phyloP scores from a whole-genome alignment of 148 eudicot species.

The Chenopodium berlandieri region DNA sequence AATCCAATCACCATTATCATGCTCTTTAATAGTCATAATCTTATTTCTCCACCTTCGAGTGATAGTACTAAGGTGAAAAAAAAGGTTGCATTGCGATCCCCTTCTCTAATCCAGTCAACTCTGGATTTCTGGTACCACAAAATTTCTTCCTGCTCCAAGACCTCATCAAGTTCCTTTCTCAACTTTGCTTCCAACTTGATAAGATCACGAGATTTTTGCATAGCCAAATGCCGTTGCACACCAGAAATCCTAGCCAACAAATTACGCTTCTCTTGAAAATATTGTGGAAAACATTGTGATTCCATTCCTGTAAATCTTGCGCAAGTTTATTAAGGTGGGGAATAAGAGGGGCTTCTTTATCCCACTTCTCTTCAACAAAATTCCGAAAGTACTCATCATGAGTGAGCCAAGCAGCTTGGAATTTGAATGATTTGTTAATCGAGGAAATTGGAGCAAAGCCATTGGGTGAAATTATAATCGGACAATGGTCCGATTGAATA shows the following conservation, averaged over 20 bases:
- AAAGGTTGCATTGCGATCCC: not conserved
- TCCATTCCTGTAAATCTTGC: not conserved
- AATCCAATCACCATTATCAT: not conserved
- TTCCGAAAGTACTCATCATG: not conserved
- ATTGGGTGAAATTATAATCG: not conserved
- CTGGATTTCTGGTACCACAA: constrained; percentile 9
- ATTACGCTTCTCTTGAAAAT: not conserved
- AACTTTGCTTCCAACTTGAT: not conserved
- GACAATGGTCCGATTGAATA: not conserved
- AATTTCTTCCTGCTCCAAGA: not conserved
- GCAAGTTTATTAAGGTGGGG: not conserved
- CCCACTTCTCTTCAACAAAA: not conserved
- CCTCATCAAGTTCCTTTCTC: not conserved
- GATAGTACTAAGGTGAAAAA: not conserved
- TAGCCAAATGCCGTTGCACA: not conserved
- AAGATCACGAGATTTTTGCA: not conserved
- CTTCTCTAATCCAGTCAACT: not conserved
- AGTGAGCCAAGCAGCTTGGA: constrained; percentile 5
- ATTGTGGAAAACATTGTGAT: not conserved
- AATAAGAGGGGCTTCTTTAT: too few species aligned
- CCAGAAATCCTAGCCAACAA: not conserved
- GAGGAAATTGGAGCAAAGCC: not conserved
- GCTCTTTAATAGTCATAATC: not conserved
- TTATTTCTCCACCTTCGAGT: not conserved
- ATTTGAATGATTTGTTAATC: not conserved